Conservation (phyloP, 495 filamentous ascomycete species). For the Podospora pseudoanserina region DNA sequence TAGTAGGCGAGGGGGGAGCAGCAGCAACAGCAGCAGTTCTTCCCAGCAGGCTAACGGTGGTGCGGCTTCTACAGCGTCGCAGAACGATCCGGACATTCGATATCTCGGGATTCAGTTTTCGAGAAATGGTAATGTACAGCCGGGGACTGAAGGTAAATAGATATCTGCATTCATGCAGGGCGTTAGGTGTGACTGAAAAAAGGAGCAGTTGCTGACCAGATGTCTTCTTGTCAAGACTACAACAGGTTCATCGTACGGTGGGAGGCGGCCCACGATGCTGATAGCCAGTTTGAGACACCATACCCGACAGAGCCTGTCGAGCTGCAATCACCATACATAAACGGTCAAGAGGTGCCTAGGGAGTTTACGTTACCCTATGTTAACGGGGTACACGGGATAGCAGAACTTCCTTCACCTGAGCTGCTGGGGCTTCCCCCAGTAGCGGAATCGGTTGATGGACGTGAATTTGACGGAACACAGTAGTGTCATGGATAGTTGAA, state of each 20-base stretch:
- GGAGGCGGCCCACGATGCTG: constrained; percentile 29
- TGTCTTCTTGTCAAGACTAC: constrained; percentile 23
- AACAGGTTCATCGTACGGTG: constrained; percentile 31
- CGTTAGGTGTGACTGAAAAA: neutral
- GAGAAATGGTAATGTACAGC: constrained; percentile 24
- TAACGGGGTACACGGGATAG: constrained; percentile 10
- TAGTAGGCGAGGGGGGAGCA: constrained; percentile 11
- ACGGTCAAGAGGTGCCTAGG: constrained; percentile 9
- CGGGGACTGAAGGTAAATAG: constrained; percentile 24
- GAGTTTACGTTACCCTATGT: constrained; percentile 1
- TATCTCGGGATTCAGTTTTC: constrained; percentile 37
- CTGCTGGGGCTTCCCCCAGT: constrained; percentile 22
- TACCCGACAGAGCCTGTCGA: constrained; percentile 31
- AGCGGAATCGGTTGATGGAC: constrained; percentile 19
- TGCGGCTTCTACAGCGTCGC: constrained; percentile 11
- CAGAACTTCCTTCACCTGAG: constrained; percentile 24
- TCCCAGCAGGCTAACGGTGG: constrained; percentile 3
- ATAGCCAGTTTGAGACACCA: constrained; percentile 28
- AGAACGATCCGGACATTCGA: constrained; percentile 25
- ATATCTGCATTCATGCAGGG: neutral
- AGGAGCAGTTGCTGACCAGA: constrained; percentile 7
- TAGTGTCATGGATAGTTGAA: neutral
- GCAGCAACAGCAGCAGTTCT: constrained; percentile 14
- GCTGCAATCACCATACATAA: constrained; percentile 30
- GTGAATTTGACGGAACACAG: constrained; percentile 21